Base-by-base conservation (phyloP, 257 asterid species). In the Perilla frutescens region DNA sequence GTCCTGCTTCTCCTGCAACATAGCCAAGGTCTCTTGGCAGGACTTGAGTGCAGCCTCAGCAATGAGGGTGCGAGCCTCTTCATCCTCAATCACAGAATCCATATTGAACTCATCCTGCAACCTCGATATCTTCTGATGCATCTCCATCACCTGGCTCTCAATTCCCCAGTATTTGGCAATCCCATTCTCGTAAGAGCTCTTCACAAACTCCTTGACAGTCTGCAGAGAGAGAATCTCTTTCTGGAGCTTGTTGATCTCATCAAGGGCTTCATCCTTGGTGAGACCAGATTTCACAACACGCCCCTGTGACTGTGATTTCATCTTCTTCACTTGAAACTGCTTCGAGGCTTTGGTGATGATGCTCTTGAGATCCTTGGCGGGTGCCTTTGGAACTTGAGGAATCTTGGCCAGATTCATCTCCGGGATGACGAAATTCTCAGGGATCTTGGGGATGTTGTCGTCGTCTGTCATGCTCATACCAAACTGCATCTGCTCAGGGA, bases 401-500 rank as follows among this genome's bases (percentile, higher is more conserved):
- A 76, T 77, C 40, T 47, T 79, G 8, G 81, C 36, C 40, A 41
- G 68, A 11, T 77, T 81, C 41, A 51, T 41, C 15, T 40, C 66
- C 0, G 85, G 87, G 54, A 76, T 45, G 39, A 6, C 59, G 13
- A 15, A 41, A 3, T 53, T 71, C 44, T 49, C 75, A 6, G 87
- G 78, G 26, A 43, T 29, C 71, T 37, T 77, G 1, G 81, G 80
- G 49, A 69, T 4, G 4, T 83, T 94, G 1, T 87, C 96, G 4
- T 83, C 92, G 9, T 91, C 99, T 3, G 84, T 78, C 81, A 88
- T 79, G 4, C 66, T 78, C 81, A 88, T 79, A 3, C 66, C 77
- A 20, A 90, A 51, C 53, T 82, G 96, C 11, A 91, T 84, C 50
- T 90, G 96, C 31, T 94, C 99, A 0, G 99, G 99, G 47, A 82